Evolutionary conservation across 1,284 basidiomycete genomes (phyloP), one percentile per base, ranked within the genome.

Genomic region (Leccinum griseonigrum): DNA sequence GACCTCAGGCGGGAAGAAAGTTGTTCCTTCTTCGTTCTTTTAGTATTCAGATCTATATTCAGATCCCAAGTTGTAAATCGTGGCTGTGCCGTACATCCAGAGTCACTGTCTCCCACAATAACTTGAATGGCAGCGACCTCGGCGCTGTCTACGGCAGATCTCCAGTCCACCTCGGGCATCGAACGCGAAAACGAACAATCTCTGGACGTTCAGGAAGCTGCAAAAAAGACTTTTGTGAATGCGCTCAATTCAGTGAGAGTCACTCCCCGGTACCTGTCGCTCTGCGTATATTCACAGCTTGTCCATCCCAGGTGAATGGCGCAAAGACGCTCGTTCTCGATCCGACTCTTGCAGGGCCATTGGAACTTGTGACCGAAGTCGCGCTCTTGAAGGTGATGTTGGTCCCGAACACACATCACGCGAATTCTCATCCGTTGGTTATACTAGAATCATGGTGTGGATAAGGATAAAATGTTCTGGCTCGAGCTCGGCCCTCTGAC

Each of bases 321-420:
- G 88, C 92, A 56, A 99, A 99, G 81, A 99, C 97, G 1, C 87
- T 99, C 46, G 92, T 98, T 34, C 84, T 99, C 4, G 95, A 98
- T 68, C 82, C 92, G 1, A 83, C 87, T 3, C 79, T 99, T 10
- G 92, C 95, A 2, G 97, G 97, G 0, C 96, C 97, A 0, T 81
- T 99, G 4, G 95, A 96, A 1, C 83, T 99, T 16, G 87, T 99
- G 29, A 95, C 92, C 2, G 96, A 99, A 70, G 94, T 98, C 0
- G 86, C 94, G 1, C 77, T 95, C 22, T 80, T 99, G 62, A 97
- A 98, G 85, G 95, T 95, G 62, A 40, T 76, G 22, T 26, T 7
- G 28, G 43, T 55, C 22, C 26, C 18, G 22, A 43, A 3, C 36
- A 31, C 13, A n/a, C 46, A 6, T 52, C 56, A 13, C 53, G 54